Conservation (phyloP, 768 basidiomycete species). For the Auriscalpium orientale region DNA sequence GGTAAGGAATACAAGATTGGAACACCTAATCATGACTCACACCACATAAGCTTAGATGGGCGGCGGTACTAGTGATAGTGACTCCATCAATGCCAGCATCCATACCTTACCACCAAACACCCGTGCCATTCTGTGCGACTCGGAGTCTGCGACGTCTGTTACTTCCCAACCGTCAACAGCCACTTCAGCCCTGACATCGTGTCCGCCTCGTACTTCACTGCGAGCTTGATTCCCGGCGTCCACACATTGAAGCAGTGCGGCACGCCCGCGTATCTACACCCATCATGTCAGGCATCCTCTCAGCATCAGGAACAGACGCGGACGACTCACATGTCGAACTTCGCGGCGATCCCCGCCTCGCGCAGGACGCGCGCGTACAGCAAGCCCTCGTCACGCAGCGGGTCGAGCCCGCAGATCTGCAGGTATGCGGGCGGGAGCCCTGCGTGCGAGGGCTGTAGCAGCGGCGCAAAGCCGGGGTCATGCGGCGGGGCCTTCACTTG, state of each 20-base stretch:
- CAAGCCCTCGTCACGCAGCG: conserved; percentile 2
- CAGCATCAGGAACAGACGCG: background rate
- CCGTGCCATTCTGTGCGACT: too few species aligned
- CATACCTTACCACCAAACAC: too few species aligned
- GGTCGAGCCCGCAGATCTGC: background rate
- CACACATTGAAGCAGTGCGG: conserved; percentile 1
- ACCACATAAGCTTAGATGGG: too few species aligned
- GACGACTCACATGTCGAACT: background rate
- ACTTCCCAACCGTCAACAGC: background rate
- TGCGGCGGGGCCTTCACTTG: background rate
- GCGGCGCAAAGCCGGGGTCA: background rate
- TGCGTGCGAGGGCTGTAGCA: conserved; percentile 1
- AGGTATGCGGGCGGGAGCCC: background rate
- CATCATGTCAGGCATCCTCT: background rate
- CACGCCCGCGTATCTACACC: conserved; percentile 4
- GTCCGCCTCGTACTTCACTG: background rate
- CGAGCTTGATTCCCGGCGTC: background rate
- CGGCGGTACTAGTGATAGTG: too few species aligned
- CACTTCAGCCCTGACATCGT: background rate
- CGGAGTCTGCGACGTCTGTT: too few species aligned
- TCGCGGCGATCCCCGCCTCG: background rate
- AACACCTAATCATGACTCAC: too few species aligned
- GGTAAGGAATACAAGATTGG: too few species aligned
- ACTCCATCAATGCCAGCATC: too few species aligned
- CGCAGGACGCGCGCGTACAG: conserved; percentile 2